These are phyloP conservation scores for Phlebopus sp. DNA, from an alignment of 1,284 basidiomycete species.

Conservation along the genomic window DNA sequence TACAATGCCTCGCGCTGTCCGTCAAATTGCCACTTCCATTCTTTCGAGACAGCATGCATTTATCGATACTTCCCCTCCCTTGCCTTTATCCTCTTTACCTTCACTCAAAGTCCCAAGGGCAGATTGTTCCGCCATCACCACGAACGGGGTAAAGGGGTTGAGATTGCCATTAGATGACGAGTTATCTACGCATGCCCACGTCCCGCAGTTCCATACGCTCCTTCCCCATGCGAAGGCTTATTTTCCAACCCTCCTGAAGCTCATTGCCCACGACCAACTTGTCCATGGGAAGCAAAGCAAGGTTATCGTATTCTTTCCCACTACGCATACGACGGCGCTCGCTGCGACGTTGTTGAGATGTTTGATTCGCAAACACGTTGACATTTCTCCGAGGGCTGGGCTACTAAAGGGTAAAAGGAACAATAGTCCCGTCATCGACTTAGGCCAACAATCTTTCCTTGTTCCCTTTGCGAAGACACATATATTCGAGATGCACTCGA, in stretches of 20 bases:
- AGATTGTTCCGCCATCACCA: too few relatives aligned
- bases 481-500: constrained; percentile 87
- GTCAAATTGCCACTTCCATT: constrained; percentile 54
- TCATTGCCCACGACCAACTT: constrained; percentile 91
- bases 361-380: constrained; percentile 29
- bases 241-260: constrained; percentile 74
- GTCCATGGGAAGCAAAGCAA: constrained; percentile 71
- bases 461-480: constrained; percentile 35
- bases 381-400: too few relatives aligned
- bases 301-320: constrained; percentile 86
- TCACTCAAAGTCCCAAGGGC: constrained; percentile 14
- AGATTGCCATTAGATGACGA: constrained; percentile 6
- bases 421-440: too few relatives aligned
- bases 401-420: too few relatives aligned
- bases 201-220: constrained; percentile 84
- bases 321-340: constrained; percentile 85
- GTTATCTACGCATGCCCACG: constrained; percentile 64
- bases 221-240: constrained; percentile 69
- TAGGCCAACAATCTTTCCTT: too few relatives aligned
- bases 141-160: not conserved
- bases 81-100: not conserved
- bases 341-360: constrained; percentile 64
- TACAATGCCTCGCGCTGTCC: constrained; percentile 66
- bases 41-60: constrained; percentile 57
- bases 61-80: constrained; percentile 59